Base-by-base conservation (phyloP, 305 asterid genomes). In the Fraxinus sp. region DNA sequence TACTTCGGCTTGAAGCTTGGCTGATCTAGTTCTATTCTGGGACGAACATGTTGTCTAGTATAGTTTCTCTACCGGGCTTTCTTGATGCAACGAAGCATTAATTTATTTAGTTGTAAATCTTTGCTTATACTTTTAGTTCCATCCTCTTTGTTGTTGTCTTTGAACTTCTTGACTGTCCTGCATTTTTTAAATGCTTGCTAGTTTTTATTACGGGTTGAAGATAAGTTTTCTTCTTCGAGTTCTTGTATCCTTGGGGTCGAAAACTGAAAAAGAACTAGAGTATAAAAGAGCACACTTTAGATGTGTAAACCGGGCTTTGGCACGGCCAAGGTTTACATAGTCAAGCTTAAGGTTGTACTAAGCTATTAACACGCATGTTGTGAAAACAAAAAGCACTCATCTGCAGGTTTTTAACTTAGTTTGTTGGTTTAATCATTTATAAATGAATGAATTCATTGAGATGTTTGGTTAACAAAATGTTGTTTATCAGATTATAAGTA, bases 1-100 rank as follows among this genome's bases (percentile, higher is more conserved):
- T 83, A 79, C 79, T 85, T 85, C 59, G 32, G 78, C 80, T 77
- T 75, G 75, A 79, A 78, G 80, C 88, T 62, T 77, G 66, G 77
- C 64, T 68, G 59, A 72, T 78, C 79, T 79, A 62, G 78, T 85
- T 77, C 79, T 81, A 83, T 79, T 84, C 55, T 71, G 68, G 85
- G 83, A 83, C 46, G 64, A 73, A 80, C 80, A 77, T 81, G 85
- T 57, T 79, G 43, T 83, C 49, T 84, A 86, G 87, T 68, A 5
- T 11, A 68, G 55, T 37, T 82, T 84, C 39, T 83, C 79, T 35
- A 3, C 77, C 46, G 77, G 79, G 41, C 78, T 36, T 75, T 72
- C 37, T 37, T 39, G n/a, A 49, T 68, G 46, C 64, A 33, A 76
- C 26, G n/a, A 68, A 68, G 7, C 75, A 1, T 68, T 26, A 10